These are phyloP conservation scores for Sungouiella thailandica DNA, from an alignment of 805 yeast species.

Conservation along the genomic window DNA sequence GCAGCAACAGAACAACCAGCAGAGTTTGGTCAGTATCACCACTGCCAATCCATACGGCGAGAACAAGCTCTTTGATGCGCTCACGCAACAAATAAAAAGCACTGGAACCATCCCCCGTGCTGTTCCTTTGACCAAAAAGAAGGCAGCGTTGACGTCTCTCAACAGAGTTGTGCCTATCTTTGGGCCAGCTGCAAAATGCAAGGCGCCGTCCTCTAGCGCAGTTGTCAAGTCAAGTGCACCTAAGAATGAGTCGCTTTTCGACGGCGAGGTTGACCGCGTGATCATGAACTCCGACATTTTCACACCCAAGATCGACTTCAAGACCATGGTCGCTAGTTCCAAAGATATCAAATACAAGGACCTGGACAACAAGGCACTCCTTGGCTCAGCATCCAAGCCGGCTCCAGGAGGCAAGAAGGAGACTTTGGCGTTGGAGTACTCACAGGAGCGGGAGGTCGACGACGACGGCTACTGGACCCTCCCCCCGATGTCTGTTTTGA, in stretches of 20 bases:
- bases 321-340: slow-evolving; percentile 51
- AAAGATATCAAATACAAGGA: too few species aligned
- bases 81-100: slow-evolving; percentile 11
- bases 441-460: slow-evolving; percentile 35
- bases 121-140: slow-evolving; percentile 40
- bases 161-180: slow-evolving; percentile 59
- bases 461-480: slow-evolving; percentile 84
- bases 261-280: slow-evolving; percentile 55
- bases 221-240: not conserved
- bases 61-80: slow-evolving; percentile 52
- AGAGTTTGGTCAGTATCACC: slow-evolving; percentile 21
- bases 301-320: slow-evolving; percentile 54
- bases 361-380: slow-evolving; percentile 24
- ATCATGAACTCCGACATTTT: slow-evolving; percentile 69
- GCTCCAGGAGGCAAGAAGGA: slow-evolving; percentile 19
- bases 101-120: too few species aligned
- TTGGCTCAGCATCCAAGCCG: slow-evolving; percentile 3
- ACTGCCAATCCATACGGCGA: slow-evolving; percentile 70
- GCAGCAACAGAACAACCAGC: slow-evolving; percentile 15
- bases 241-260: slow-evolving; percentile 6
- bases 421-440: not conserved
- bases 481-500: slow-evolving; percentile 66
- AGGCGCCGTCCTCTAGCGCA: not conserved
- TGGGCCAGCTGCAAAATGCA: slow-evolving; percentile 14
- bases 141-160: slow-evolving; percentile 51